Percentiles rank a stretch among this genome's conserved stretches.
These are phyloP conservation scores for Sporothrix dimorphospora DNA, from an alignment of 2,329 filamentous ascomycete species.

Conservation along the genomic window DNA sequence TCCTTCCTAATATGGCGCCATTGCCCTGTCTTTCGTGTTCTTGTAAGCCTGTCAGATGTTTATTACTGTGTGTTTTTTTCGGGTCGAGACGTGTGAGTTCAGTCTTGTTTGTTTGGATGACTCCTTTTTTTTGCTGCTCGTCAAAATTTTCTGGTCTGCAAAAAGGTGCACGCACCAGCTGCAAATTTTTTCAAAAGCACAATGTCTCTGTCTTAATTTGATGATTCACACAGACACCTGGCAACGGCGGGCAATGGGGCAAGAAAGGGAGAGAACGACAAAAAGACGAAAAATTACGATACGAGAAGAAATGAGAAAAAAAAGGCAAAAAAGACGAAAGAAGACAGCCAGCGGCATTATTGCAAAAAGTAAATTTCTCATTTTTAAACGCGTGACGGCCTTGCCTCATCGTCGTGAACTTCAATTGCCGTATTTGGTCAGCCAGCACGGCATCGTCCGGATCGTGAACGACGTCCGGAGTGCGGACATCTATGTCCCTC, in stretches of 20 bases:
- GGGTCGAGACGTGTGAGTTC: too few relatives aligned
- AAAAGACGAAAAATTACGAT: neutral
- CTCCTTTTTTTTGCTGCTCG: slow-evolving; percentile 16
- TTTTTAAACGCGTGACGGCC: neutral
- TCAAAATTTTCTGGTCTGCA: slow-evolving; percentile 3
- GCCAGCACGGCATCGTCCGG: neutral
- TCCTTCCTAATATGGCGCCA: slow-evolving; percentile 10
- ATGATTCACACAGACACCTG: neutral
- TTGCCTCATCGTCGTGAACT: neutral
- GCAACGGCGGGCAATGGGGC: neutral
- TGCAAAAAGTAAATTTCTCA: neutral
- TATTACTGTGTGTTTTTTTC: too few relatives aligned
- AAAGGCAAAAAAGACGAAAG: neutral
- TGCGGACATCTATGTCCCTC: neutral
- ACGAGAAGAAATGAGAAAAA: neutral
- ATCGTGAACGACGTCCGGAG: neutral
- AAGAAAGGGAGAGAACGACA: neutral
- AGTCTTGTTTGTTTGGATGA: neutral
- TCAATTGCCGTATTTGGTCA: neutral
- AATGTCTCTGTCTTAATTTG: slow-evolving; percentile 12
- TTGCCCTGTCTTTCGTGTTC: slow-evolving; percentile 2
- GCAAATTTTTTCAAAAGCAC: neutral
- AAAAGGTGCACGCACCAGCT: slow-evolving; percentile 13
- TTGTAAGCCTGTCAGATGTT: neutral
- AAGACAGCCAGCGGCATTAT: neutral